phyloP scores from a whole-genome alignment of 805 yeast species.

The Kurtzmaniella fragi region DNA sequence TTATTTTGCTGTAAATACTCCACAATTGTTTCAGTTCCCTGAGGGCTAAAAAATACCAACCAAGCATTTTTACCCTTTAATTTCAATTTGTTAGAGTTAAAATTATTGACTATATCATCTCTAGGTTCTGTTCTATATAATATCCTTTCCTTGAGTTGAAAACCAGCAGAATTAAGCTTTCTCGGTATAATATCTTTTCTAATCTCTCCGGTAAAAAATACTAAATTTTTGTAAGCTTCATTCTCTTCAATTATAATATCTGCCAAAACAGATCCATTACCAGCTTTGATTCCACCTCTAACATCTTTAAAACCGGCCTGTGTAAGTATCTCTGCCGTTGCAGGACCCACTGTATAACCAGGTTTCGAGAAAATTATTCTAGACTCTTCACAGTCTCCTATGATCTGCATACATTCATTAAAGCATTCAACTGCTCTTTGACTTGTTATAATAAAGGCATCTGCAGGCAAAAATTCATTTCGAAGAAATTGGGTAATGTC shows the following conservation, averaged over 20 bases:
- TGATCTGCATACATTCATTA: constrained; percentile 35
- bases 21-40: constrained; percentile 69
- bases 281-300: constrained; percentile 71
- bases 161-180: constrained; percentile 40
- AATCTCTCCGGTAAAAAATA: constrained; percentile 83
- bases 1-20: constrained; percentile 21
- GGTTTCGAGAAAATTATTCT: constrained; percentile 41
- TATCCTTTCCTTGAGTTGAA: constrained; percentile 51
- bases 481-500: constrained; percentile 25
- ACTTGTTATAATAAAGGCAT: constrained; percentile 72
- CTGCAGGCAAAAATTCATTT: constrained; percentile 36
- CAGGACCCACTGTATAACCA: constrained; percentile 89
- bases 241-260: constrained; percentile 47
- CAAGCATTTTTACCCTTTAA: constrained; percentile 36
- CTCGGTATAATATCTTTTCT: constrained; percentile 78
- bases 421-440: constrained; percentile 89
- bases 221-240: constrained; percentile 33
- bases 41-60: constrained; percentile 89
- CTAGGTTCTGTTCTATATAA: constrained; percentile 64
- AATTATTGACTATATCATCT: constrained; percentile 40
- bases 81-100: constrained; percentile 11
- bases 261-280: constrained; percentile 72
- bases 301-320: constrained; percentile 63
- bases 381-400: constrained; percentile 12
- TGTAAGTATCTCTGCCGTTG: constrained; percentile 59